Evolutionary conservation across 2,329 filamentous ascomycete species (phyloP).

Genomic region (Aureobasidium melanogenum): DNA sequence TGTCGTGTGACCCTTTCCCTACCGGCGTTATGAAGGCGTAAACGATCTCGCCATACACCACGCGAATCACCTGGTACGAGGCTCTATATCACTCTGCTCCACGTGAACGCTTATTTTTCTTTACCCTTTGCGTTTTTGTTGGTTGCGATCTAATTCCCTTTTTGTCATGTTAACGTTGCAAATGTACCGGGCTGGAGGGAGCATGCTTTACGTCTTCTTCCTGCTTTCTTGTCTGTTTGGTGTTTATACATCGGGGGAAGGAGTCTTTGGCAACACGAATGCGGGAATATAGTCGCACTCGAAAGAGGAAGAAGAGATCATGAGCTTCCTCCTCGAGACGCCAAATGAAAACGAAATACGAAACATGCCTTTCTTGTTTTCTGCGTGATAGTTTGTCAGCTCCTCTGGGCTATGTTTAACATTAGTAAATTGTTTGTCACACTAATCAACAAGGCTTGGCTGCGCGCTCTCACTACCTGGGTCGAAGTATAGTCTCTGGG

Average conservation of each 20-base stretch:
- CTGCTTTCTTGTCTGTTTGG: constrained; percentile 5
- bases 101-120: neutral
- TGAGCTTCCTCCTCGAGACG: neutral
- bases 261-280: neutral
- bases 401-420: neutral
- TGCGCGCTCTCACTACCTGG: neutral
- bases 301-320: neutral
- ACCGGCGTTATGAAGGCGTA: constrained; percentile 1
- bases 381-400: neutral
- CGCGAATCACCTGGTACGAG: neutral
- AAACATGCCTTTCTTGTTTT: neutral
- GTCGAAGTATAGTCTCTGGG: too few species aligned
- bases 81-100: neutral
- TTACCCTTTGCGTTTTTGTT: neutral
- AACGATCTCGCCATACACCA: neutral
- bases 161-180: constrained; percentile 5
- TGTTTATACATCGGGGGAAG: constrained; percentile 7
- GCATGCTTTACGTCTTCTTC: neutral
- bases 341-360: neutral
- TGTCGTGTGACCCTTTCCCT: constrained; percentile 1
- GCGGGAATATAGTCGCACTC: neutral
- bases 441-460: neutral
- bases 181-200: constrained; percentile 6
- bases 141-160: constrained; percentile 1
- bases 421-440: neutral